A percentile compares a stretch with the other conserved stretches of the same genome.
Evolutionary conservation across 2,329 filamentous ascomycete genomes (phyloP).

Genomic region (Fusarium oligoseptatum): DNA sequence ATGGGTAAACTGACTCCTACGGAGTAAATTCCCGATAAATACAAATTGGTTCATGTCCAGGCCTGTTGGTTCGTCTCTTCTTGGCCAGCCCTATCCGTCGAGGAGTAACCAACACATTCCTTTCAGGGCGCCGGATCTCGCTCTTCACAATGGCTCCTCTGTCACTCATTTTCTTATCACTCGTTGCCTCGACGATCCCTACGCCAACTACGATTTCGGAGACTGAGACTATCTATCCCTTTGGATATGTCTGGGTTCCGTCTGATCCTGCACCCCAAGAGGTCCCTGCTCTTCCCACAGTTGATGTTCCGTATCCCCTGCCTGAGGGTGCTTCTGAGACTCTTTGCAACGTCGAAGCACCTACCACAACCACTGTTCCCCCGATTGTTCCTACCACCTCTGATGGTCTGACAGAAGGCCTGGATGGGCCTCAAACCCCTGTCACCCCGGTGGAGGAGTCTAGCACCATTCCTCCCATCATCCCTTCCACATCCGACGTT

Average conservation of each 20-base stretch:
- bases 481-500: not conserved
- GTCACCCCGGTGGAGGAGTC: not conserved
- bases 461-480: not conserved
- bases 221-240: constrained; percentile 19
- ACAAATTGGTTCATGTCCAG: not conserved
- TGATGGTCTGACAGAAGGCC: not conserved
- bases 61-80: not conserved
- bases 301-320: not conserved
- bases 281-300: constrained; percentile 3
- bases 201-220: constrained; percentile 9
- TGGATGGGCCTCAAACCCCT: not conserved
- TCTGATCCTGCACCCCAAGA: constrained; percentile 6
- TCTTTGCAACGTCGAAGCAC: not conserved
- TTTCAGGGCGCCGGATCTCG: not conserved
- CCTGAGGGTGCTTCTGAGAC: not conserved
- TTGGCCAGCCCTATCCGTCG: not conserved
- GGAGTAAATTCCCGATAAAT: not conserved
- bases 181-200: constrained; percentile 4
- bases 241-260: constrained; percentile 24
- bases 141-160: constrained; percentile 13
- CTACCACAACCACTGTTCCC: not conserved
- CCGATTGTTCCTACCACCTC: not conserved
- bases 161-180: constrained; percentile 7
- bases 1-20: not conserved
- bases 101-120: not conserved